A percentile compares a stretch with the other conserved stretches of the same genome.
These are phyloP conservation scores for Clarkia xantiana DNA, from an alignment of 345 rosid genomes.

Conservation along the genomic window DNA sequence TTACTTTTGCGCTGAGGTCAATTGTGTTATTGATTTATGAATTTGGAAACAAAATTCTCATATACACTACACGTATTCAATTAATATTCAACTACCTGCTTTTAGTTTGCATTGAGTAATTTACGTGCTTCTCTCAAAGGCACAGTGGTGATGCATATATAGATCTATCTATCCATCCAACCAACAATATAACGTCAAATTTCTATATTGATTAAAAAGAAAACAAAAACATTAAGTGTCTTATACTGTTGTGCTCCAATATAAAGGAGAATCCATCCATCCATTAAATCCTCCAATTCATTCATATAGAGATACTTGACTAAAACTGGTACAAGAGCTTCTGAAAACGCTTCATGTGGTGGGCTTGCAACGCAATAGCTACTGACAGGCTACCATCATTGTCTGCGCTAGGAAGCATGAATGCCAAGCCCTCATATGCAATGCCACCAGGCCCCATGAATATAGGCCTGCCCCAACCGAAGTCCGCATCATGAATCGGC, in stretches of 20 bases:
- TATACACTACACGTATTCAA: too few relatives aligned
- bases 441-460: slow-evolving; percentile 35
- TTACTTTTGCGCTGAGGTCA: too few relatives aligned
- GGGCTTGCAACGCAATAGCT: slow-evolving; percentile 36
- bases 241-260: too few relatives aligned
- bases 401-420: slow-evolving; percentile 21
- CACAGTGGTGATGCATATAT: not conserved
- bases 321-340: slow-evolving; percentile 34
- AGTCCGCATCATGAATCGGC: slow-evolving; percentile 33
- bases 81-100: too few relatives aligned
- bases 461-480: slow-evolving; percentile 60
- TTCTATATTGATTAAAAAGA: not conserved
- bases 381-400: slow-evolving; percentile 45
- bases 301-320: too few relatives aligned
- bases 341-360: slow-evolving; percentile 39
- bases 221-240: not conserved
- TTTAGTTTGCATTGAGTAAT: too few relatives aligned
- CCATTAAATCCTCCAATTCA: too few relatives aligned
- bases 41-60: too few relatives aligned
- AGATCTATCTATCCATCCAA: too few relatives aligned
- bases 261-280: too few relatives aligned
- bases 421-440: slow-evolving; percentile 34
- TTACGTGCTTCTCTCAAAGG: not conserved
- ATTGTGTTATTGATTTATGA: too few relatives aligned
- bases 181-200: too few relatives aligned